Base-by-base conservation (phyloP, 2,329 filamentous ascomycete species). In the Teratosphaeria epicoccoides region DNA sequence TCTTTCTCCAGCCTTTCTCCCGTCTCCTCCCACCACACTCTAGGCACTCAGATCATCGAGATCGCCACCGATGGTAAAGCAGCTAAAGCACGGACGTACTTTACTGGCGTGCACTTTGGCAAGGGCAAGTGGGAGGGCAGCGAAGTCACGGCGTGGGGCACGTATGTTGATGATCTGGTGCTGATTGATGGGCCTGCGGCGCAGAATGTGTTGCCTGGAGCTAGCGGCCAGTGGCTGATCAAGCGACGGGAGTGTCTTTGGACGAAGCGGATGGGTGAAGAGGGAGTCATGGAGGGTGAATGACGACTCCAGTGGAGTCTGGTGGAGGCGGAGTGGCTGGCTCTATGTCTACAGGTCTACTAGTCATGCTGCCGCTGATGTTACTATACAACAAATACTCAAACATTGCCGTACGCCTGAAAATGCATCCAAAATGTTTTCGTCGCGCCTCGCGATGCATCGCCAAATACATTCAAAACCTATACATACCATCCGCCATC, bases 401-500 rank as follows among this genome's bases (percentile, higher is more conserved):
- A 40, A 4, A 17, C 20, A 17, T 2, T 22, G 33, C 33, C 33
- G n/a, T 9, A 40, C n/a, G 33, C 14, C n/a, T 40, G 33, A 9
- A 17, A 17, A 40, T 20, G 33, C n/a, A 17, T 12, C 33, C 33
- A n/a, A 20, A 40, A 40, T 1, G 9, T 17, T 17, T 17, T 40
- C 33, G n/a, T 17, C n/a, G 33, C n/a, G 33, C 33, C 20, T 40
- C 33, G 33, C 33, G 17, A 40, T 40, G 33, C 33, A 40, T 6
- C n/a, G 33, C 33, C 7, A 20, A 40, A 7, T 9, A 40, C n/a
- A 17, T n/a, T 54, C 37, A 51, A 14, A 17, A 20, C 26, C 55
- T 40, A 53, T 61, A 66, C 22, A 96, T 89, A n/a, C 89, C 90
- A 77, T 97, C 91, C 7, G 88, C 82, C 83, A 97, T 91, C 66